Conservation (phyloP, 805 yeast species). For the Starmera dryadoides region DNA sequence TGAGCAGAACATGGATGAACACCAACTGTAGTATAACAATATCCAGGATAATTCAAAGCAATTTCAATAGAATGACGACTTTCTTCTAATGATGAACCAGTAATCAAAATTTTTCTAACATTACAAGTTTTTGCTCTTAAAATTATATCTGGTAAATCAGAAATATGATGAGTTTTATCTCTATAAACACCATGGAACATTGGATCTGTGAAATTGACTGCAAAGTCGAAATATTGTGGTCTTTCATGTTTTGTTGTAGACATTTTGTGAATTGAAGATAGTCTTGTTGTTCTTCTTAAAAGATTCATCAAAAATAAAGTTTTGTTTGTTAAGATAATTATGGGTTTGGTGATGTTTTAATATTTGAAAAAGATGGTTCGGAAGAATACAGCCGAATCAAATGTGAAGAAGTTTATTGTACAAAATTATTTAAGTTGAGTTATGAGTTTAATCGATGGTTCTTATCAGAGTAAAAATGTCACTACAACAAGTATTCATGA, state of each 20-base stretch:
- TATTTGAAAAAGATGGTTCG: too few relatives aligned
- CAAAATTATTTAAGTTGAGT: too few relatives aligned
- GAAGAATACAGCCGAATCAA: too few relatives aligned
- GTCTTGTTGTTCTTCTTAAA: too few relatives aligned
- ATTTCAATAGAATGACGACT: constrained; percentile 54
- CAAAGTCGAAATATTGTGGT: constrained; percentile 34
- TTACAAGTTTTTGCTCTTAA: constrained; percentile 56
- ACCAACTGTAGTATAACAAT: constrained; percentile 70
- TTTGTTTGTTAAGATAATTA: too few relatives aligned
- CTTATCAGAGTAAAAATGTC: too few relatives aligned
- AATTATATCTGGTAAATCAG: constrained; percentile 60
- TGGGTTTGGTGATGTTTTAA: too few relatives aligned
- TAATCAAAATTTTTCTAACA: constrained; percentile 67
- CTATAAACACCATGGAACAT: constrained; percentile 83
- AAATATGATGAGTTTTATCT: constrained; percentile 57
- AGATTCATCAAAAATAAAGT: too few relatives aligned
- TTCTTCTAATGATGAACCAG: constrained; percentile 75
- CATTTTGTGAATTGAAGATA: neutral
- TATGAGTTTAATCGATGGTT: too few relatives aligned
- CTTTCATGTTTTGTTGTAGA: neutral
- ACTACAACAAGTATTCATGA: too few relatives aligned
- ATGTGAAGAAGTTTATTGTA: too few relatives aligned
- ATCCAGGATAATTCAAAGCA: constrained; percentile 31
- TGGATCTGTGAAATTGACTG: constrained; percentile 77
- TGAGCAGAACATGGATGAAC: constrained; percentile 90